Base-by-base conservation (phyloP, 2,329 filamentous ascomycete genomes). In the Chalara sp. region DNA sequence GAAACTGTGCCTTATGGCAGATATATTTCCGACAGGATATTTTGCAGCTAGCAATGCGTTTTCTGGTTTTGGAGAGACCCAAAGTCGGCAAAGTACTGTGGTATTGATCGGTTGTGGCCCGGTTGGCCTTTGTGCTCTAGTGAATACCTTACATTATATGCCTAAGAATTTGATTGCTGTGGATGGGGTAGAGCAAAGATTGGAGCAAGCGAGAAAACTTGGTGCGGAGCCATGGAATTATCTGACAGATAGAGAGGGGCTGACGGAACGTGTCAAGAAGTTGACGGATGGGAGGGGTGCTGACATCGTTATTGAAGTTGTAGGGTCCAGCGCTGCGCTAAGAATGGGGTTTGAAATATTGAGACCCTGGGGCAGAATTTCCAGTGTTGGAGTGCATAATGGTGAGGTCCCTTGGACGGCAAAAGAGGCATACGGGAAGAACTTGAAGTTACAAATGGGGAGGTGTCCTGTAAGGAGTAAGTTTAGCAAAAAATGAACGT, bases 151-250 rank as follows among this genome's bases (percentile, higher is more conserved):
- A n/a, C 82, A 89, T 61, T 84, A 83, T 67, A 80, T 81, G 57
- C 89, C 89, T 1, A 86, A 83, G 65, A 77, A 88, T 62, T 68
- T 95, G 2, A 82, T 95, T 55, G 89, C 88, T 5, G 79, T 95
- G 46, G 89, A 95, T 68, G 83, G 84, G 7, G 80, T 95, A 6
- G 81, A 85, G 3, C 83, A 81, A 53, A 78, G 91, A 50, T 75
- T 96, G 42, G 81, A 86, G 48, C 74, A 88, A 42, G 91, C 90
- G 29, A 79, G 75, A 64, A 76, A 72, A 2, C 73, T 96, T 1
- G 90, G 90, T 3, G 91, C 89, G 2, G 89, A 92, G 67, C 84
- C 88, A 1, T 82, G 90, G 69, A 91, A 95, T 66, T 92, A 92
- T 68, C 70, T 78, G 62, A 81, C 73, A 2, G 80, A 88, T 53